These are phyloP conservation scores for Penicillium sp. DNA, from an alignment of 2,329 filamentous ascomycete species.

Conservation along the genomic window DNA sequence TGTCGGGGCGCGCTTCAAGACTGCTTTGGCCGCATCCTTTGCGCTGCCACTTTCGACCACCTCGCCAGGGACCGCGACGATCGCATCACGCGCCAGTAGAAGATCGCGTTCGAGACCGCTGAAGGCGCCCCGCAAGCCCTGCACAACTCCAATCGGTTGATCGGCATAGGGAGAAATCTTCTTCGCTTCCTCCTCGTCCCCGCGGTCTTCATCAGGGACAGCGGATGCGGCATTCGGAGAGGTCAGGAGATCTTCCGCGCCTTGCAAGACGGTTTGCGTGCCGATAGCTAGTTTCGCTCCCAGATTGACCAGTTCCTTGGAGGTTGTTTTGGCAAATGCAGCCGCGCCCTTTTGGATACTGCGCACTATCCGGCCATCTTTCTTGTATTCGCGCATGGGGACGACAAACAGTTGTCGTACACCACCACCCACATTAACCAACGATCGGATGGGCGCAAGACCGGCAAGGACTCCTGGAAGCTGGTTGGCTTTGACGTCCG, in stretches of 20 bases:
- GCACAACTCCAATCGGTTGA: conserved; percentile 84
- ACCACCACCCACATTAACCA: conserved; percentile 89
- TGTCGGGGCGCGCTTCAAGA: conserved; percentile 82
- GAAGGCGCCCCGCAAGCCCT: conserved; percentile 82
- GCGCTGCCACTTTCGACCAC: conserved; percentile 84
- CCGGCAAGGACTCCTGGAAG: conserved; percentile 86
- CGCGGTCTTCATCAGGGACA: conserved; percentile 60
- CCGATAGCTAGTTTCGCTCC: conserved; percentile 94
- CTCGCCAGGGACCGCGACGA: conserved; percentile 91
- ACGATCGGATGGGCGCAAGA: conserved; percentile 81
- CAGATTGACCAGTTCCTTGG: conserved; percentile 89
- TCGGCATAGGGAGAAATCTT: conserved; percentile 91
- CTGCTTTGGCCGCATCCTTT: conserved; percentile 74
- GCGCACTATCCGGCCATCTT: conserved; percentile 88
- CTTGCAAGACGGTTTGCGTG: conserved; percentile 88
- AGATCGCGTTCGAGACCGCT: conserved; percentile 82
- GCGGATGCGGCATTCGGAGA: conserved; percentile 35
- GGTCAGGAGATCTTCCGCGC: conserved; percentile 76
- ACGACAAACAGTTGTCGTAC: conserved; percentile 85
- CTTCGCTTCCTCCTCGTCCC: conserved; percentile 70
- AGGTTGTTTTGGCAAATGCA: conserved; percentile 90
- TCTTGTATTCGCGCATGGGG: conserved; percentile 88
- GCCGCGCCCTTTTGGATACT: conserved; percentile 88
- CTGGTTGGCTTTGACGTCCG: conserved; percentile 86
- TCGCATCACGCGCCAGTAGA: conserved; percentile 82